Base-by-base conservation (phyloP, 345 rosid species). In the Eutrema heterophyllum region DNA sequence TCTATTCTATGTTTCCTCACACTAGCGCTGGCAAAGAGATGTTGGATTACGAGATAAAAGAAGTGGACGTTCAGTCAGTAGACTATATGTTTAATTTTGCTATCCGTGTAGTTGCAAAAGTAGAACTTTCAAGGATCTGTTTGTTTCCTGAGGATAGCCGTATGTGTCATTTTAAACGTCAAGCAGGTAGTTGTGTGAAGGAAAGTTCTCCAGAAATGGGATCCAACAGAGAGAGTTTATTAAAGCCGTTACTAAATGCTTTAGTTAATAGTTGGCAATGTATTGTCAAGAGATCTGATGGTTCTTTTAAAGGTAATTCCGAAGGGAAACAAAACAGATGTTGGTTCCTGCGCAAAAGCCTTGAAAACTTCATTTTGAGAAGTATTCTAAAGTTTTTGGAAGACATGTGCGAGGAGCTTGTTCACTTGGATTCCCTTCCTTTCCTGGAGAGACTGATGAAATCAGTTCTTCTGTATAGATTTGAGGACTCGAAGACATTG, bases 321-420 rank as follows among this genome's bases (percentile, higher is more conserved):
- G 49, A 63, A 30, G 82, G 65, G 50, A 82, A 78, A 73, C 78
- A 33, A n/a, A 33, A 39, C 26, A 69, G 67, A 64, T 68, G 77
- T 83, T 70, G 78, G 80, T 66, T 63, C 68, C 63, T 91, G 77
- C 86, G 81, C 81, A 84, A 80, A 78, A 81, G 77, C 63, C 81
- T 92, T 76, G 97, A 94, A 84, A 76, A 63, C 71, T 86, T 87
- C 79, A 74, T 90, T 61, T 81, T 94, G 82, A 86, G 82, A 81
- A 86, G 74, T 79, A 81, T 89, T 77, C 72, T 81, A 41, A 80
- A 87, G 70, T 60, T 88, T 78, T 58, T 79, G 32, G 53, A 33
- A 59, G 70, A 71, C 78, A 87, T 88, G 95, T 73, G 55, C 18
- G 82, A 78, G 66, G 72, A 62, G 81, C 88, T 94, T 70, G 63